Conservation (phyloP, 305 asterid species). For the Striga hermonthica region DNA sequence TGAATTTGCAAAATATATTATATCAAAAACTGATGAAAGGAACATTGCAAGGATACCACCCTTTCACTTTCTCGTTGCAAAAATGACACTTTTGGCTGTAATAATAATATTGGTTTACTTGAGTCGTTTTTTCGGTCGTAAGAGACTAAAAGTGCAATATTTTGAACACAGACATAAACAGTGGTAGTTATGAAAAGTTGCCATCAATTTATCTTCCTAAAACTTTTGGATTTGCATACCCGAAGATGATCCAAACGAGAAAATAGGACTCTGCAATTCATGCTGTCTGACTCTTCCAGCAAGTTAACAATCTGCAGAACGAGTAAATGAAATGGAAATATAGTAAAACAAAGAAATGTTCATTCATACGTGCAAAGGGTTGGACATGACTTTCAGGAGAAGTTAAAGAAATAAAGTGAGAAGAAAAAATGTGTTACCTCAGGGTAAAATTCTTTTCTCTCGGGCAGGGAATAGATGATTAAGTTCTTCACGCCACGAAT, state of each 20-base stretch:
- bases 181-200: too few relatives aligned
- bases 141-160: too few relatives aligned
- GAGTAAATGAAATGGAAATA: slow-evolving; percentile 15
- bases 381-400: background rate
- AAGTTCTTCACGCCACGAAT: slow-evolving; percentile 82
- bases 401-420: slow-evolving; percentile 14
- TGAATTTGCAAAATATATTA: background rate
- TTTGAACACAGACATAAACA: too few relatives aligned
- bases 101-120: too few relatives aligned
- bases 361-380: too few relatives aligned
- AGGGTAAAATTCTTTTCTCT: slow-evolving; percentile 91
- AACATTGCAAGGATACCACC: too few relatives aligned
- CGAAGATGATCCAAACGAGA: slow-evolving; percentile 77
- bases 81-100: too few relatives aligned
- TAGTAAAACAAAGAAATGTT: slow-evolving; percentile 34
- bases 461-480: slow-evolving; percentile 84
- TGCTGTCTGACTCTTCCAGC: slow-evolving; percentile 67
- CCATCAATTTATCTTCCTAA: too few relatives aligned
- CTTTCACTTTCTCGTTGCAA: too few relatives aligned
- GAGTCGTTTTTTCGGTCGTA: too few relatives aligned
- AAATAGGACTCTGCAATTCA: slow-evolving; percentile 80
- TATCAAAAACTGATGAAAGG: too few relatives aligned
- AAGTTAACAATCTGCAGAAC: slow-evolving; percentile 72
- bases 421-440: slow-evolving; percentile 50
- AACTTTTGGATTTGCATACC: slow-evolving; percentile 37